Evolutionary conservation across 148 eudicot genomes (phyloP), one percentile per base, ranked within the genome.

Genomic region (Silene latifolia): DNA sequence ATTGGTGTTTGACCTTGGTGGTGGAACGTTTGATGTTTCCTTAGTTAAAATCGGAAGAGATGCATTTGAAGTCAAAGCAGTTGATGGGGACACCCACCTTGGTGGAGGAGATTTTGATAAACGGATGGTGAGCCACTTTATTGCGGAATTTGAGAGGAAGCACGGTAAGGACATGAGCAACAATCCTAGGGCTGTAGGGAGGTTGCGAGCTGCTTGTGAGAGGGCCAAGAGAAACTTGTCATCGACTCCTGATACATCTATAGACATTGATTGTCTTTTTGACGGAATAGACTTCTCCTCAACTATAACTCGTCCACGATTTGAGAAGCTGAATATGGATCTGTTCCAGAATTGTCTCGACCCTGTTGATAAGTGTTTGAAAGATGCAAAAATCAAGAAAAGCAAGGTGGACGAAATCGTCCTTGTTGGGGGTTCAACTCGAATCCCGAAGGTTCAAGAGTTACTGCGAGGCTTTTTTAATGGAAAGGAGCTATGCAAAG

Each of bases 341-440:
- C n/a, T 72, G 75, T 70, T 78, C 24, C 21, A 14, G 20, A 39
- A 71, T 13, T 56, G 74, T 63, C 63, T 57, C 14, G 46, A 18
- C 13, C 75, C 44, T 51, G 76, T 72, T 7, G 42, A 73, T 0
- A 73, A 42, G 53, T 73, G 76, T 21, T 61, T 73, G 67, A 59
- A 39, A 14, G 57, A 61, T 61, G 76, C 76, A 12, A 44, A 73
- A 1, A 73, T 60, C 35, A 21, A 21, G 54, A 48, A 48, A 14
- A 11, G 54, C 15, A 12, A 48, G 54, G 54, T 48, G 54, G 15
- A 12, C 54, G 76, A 73, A 60, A 35, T 73, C 13, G 63, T 73
- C 48, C 65, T 73, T 32, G 60, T 78, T 72, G 81, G 81, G 65
- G 81, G 81, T 17, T 78, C 81, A 8, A 72, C 76, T 8, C 69